Percentiles rank a stretch among this genome's conserved stretches.
Evolutionary conservation across 306 rosid species (phyloP).

Genomic region (Cucurbita argyrosperma): DNA sequence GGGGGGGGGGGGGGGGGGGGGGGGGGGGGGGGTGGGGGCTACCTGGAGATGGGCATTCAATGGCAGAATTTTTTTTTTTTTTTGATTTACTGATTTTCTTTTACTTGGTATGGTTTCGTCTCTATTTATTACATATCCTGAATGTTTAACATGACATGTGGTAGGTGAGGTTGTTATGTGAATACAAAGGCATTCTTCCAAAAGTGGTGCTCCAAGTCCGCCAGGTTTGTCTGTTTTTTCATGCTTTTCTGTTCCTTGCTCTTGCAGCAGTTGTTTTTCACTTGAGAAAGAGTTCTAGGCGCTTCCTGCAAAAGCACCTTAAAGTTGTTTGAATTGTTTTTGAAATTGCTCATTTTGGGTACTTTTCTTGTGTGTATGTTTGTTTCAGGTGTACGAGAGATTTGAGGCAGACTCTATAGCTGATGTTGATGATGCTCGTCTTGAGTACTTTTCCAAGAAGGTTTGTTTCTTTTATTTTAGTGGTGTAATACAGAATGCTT

Average conservation of each 20-base stretch:
- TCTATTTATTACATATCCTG: neutral
- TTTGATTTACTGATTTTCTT: neutral
- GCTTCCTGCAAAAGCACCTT: neutral
- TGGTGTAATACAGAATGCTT: neutral
- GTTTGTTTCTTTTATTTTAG: conserved; percentile 18
- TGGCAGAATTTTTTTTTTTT: too few relatives aligned
- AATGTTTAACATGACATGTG: conserved; percentile 11
- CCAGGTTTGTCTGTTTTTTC: conserved; percentile 39
- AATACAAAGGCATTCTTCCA: conserved; percentile 63
- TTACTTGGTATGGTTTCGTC: neutral
- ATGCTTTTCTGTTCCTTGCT: conserved; percentile 3
- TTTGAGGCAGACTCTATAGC: conserved; percentile 44
- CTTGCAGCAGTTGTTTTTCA: neutral
- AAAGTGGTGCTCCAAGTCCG: conserved; percentile 58
- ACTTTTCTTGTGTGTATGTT: conserved; percentile 14
- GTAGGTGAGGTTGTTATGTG: conserved; percentile 62
- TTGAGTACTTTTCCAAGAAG: conserved; percentile 67
- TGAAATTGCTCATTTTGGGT: conserved; percentile 34
- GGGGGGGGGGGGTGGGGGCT: neutral
- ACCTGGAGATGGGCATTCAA: neutral
- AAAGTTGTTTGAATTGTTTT: neutral
- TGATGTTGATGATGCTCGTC: conserved; percentile 72
- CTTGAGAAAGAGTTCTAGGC: neutral
- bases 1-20: neutral
- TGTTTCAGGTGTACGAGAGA: conserved; percentile 56